Percentiles rank a stretch among this genome's conserved stretches.
phyloP scores from a whole-genome alignment of 2,329 filamentous ascomycete genomes.

The Colletotrichum lindemuthianum region DNA sequence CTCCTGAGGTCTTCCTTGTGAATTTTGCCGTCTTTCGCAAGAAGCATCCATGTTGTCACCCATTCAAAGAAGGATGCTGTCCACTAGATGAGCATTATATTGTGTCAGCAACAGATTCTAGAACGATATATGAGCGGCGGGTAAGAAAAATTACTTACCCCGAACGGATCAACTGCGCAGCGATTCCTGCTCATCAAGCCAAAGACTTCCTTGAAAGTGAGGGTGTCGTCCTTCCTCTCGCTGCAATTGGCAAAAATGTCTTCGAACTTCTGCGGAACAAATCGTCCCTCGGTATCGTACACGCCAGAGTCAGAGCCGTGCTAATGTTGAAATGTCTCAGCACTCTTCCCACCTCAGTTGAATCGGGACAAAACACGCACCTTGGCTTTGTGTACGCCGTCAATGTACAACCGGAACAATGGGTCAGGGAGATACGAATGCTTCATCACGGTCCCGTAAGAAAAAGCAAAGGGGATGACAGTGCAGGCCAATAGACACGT shows the following conservation, averaged over 20 bases:
- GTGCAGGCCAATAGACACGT: constrained; percentile 49
- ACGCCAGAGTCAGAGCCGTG: constrained; percentile 55
- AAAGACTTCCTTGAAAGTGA: constrained; percentile 48
- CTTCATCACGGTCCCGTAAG: constrained; percentile 51
- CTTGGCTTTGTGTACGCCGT: constrained; percentile 50
- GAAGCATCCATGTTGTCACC: constrained; percentile 60
- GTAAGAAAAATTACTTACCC: constrained; percentile 43
- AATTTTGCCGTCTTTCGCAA: constrained; percentile 64
- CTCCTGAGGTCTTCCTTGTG: constrained; percentile 65
- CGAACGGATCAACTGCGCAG: constrained; percentile 51
- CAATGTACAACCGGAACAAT: constrained; percentile 45
- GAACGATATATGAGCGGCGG: no score
- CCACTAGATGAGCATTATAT: constrained; percentile 30
- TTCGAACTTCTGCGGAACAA: constrained; percentile 57
- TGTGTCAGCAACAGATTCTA: not conserved
- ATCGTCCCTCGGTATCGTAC: constrained; percentile 57
- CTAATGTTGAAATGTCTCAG: constrained; percentile 33
- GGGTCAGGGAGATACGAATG: constrained; percentile 46
- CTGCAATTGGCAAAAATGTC: constrained; percentile 58
- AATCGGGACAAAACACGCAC: constrained; percentile 20
- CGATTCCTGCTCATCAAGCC: constrained; percentile 49
- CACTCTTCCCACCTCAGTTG: fast-evolving
- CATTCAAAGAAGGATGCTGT: constrained; percentile 43
- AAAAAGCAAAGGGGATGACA: constrained; percentile 52
- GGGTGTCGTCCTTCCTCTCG: constrained; percentile 44